Base-by-base conservation (phyloP, 345 rosid species). In the Salix brachista region DNA sequence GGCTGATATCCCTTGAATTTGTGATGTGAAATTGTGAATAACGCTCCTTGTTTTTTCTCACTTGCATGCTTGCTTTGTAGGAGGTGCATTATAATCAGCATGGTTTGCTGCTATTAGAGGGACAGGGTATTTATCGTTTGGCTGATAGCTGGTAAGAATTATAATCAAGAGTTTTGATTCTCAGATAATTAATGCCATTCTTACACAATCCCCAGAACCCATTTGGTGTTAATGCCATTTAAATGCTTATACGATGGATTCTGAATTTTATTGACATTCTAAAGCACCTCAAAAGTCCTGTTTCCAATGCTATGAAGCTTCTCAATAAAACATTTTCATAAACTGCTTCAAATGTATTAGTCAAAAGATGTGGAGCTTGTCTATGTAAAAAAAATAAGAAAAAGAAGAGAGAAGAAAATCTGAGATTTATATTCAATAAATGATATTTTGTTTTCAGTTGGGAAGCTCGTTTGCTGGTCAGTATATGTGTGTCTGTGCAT, bases 71-170 rank as follows among this genome's bases (percentile, higher is more conserved):
- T 79, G 60, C 77, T 75, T 80, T 80, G 81, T 90, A 95, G 97
- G 98, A 96, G 86, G 90, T 93, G 79, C 98, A 92, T 76, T 93
- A 92, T 83, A 96, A 93, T 87, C 97, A 93, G 79, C 98, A 96
- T 75, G 99, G 98, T 50, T 81, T 93, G 82, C 83, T 96, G 85
- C 94, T 96, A 84, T 82, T 91, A 80, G 99, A 93, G 84, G 96
- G 99, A 77, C 96, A 87, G 80, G 98, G 99, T 42, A 86, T 93
- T 70, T 93, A 93, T 78, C 97, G 94, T 17, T 84, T 96, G 82
- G 99, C 93, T 12, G 89, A 91, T 79, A 87, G 84, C 92, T 96
- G 98, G 99, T 91, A 82, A 85, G 80, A 69, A 46, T 34, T 77
- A 61, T 61, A 75, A 61, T 83, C 28, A 62, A 69, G 80, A 75